These are phyloP conservation scores for Saturnispora saitoi DNA, from an alignment of 805 yeast genomes.

Conservation along the genomic window DNA sequence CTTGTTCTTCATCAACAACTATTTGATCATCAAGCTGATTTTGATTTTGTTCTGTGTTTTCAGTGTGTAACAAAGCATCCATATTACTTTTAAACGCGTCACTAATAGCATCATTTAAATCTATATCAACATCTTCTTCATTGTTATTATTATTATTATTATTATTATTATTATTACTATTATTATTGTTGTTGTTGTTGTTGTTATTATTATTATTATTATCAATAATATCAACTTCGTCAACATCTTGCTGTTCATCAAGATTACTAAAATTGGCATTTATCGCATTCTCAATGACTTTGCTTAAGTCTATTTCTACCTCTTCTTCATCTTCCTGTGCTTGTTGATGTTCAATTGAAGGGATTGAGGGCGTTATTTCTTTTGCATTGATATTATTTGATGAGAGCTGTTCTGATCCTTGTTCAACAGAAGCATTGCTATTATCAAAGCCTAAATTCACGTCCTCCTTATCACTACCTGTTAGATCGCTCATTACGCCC, in stretches of 20 bases:
- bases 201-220: background rate
- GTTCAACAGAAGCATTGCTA: background rate
- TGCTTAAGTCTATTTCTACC: constrained; percentile 6
- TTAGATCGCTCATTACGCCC: background rate
- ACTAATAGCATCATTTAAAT: constrained; percentile 11
- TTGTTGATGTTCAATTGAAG: background rate
- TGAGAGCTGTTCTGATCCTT: background rate
- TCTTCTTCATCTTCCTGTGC: background rate
- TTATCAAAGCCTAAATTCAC: background rate
- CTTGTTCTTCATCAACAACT: background rate
- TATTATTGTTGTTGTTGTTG: background rate
- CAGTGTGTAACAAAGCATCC: constrained; percentile 4
- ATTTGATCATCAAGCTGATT: background rate
- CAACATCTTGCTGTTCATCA: background rate
- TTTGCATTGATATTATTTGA: background rate
- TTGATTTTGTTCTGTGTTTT: background rate
- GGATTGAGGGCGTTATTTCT: background rate
- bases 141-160: background rate
- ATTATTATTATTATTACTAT: background rate
- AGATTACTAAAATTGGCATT: constrained; percentile 2
- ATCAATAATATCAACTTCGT: background rate
- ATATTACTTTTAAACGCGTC: constrained; percentile 11
- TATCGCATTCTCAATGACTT: constrained; percentile 15
- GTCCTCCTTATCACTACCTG: background rate
- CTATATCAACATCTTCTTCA: background rate